phyloP scores from a whole-genome alignment of 768 basidiomycete species.

The Pulveroboletus sp. region DNA sequence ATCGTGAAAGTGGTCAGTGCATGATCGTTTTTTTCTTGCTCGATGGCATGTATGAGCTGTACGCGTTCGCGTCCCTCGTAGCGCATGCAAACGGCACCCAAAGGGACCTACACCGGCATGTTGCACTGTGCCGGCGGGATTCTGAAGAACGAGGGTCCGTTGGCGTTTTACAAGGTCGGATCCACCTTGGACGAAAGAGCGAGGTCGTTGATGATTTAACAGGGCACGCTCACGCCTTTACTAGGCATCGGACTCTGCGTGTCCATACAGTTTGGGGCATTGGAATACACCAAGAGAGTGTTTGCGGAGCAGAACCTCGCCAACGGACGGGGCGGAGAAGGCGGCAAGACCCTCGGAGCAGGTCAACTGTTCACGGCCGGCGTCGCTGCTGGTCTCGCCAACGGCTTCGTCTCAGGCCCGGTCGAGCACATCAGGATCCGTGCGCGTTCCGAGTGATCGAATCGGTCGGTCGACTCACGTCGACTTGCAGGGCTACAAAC shows the following conservation, averaged over 20 bases:
- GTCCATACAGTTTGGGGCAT: constrained; percentile 90
- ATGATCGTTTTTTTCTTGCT: not conserved
- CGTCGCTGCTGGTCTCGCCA: constrained; percentile 82
- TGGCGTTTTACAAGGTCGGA: constrained; percentile 90
- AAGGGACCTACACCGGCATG: constrained; percentile 87
- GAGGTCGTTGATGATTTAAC: constrained; percentile 4
- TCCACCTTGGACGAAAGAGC: not conserved
- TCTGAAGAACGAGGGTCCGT: constrained; percentile 83
- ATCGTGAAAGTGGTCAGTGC: constrained; percentile 90
- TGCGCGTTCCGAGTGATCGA: constrained; percentile 8
- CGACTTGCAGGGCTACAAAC: constrained; percentile 74
- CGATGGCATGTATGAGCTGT: not conserved
- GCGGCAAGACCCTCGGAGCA: constrained; percentile 55
- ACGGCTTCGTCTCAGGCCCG: constrained; percentile 90
- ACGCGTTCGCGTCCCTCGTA: constrained; percentile 30
- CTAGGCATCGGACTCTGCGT: constrained; percentile 93
- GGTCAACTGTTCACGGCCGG: constrained; percentile 74
- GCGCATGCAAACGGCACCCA: constrained; percentile 93
- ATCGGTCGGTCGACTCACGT: not conserved
- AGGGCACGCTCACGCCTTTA: constrained; percentile 90
- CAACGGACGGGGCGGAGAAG: constrained; percentile 57
- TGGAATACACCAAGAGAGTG: constrained; percentile 80
- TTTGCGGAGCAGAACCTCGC: constrained; percentile 63
- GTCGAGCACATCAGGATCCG: constrained; percentile 95
- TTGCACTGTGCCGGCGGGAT: constrained; percentile 87